Evolutionary conservation across 805 yeast genomes (phyloP).

Genomic region (Barnettozyma sucrosica): DNA sequence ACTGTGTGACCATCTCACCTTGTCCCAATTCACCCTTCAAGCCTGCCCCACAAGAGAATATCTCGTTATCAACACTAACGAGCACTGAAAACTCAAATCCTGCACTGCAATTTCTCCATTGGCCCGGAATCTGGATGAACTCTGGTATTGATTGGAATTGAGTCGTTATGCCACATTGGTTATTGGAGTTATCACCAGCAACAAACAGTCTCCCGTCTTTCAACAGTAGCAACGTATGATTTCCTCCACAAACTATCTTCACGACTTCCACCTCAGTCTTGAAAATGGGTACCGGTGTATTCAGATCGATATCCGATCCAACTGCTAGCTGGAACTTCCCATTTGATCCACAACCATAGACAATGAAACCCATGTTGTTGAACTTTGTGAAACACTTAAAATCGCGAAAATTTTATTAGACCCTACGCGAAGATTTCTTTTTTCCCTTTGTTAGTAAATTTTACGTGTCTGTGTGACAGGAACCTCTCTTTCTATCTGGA

Average conservation of each 20-base stretch:
- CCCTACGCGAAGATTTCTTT: not conserved
- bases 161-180: conserved; percentile 50
- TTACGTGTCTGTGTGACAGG: not conserved
- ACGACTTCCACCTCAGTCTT: conserved; percentile 24
- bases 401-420: not conserved
- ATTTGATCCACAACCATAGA: conserved; percentile 76
- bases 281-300: conserved; percentile 21
- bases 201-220: conserved; percentile 48
- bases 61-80: conserved; percentile 32
- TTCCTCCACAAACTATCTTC: conserved; percentile 73
- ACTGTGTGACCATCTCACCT: conserved; percentile 25
- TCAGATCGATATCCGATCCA: conserved; percentile 45
- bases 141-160: not conserved
- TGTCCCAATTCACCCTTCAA: conserved; percentile 70
- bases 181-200: conserved; percentile 51
- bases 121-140: conserved; percentile 22
- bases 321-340: conserved; percentile 73
- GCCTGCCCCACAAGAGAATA: conserved; percentile 60
- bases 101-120: conserved; percentile 48
- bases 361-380: conserved; percentile 12
- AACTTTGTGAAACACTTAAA: not conserved
- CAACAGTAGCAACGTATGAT: conserved; percentile 65
- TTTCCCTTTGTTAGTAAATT: not conserved
- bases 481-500: not conserved
- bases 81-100: conserved; percentile 78